Percentiles rank a stretch among this genome's conserved stretches.
These are phyloP conservation scores for Saturnispora hagleri DNA, from an alignment of 805 yeast genomes.

Conservation along the genomic window DNA sequence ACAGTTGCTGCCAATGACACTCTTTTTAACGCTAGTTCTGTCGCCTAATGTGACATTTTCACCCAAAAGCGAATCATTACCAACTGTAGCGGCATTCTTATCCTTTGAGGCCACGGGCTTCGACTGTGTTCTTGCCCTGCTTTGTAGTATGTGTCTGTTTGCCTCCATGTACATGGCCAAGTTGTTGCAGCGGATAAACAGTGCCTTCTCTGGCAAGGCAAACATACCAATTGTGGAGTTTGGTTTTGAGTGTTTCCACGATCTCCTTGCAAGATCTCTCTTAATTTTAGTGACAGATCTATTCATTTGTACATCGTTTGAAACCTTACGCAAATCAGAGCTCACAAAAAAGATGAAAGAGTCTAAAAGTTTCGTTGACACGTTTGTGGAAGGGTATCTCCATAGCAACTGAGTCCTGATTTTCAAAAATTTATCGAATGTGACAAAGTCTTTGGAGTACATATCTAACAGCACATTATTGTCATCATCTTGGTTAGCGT, in stretches of 20 bases:
- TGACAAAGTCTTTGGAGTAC: slow-evolving; percentile 59
- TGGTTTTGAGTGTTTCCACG: slow-evolving; percentile 69
- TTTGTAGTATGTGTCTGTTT: slow-evolving; percentile 64
- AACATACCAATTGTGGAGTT: slow-evolving; percentile 61
- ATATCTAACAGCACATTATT: slow-evolving; percentile 52
- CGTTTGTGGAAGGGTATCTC: slow-evolving; percentile 72
- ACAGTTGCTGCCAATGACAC: slow-evolving; percentile 71
- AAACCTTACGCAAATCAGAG: slow-evolving; percentile 32
- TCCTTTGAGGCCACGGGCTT: slow-evolving; percentile 15
- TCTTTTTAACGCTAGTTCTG: slow-evolving; percentile 75
- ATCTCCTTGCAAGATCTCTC: slow-evolving; percentile 81
- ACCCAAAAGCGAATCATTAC: slow-evolving; percentile 80
- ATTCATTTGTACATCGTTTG: slow-evolving; percentile 16
- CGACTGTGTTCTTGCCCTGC: neutral
- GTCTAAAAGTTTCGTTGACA: slow-evolving; percentile 68
- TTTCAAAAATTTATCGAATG: slow-evolving; percentile 60
- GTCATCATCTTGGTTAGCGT: slow-evolving; percentile 40
- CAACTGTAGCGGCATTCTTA: slow-evolving; percentile 64
- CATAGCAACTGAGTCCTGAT: slow-evolving; percentile 83
- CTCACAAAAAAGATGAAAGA: slow-evolving; percentile 64
- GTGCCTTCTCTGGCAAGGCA: slow-evolving; percentile 57
- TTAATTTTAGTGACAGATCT: slow-evolving; percentile 58
- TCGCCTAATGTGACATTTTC: slow-evolving; percentile 62
- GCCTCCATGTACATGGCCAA: slow-evolving; percentile 82
- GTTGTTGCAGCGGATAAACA: slow-evolving; percentile 71